Evolutionary conservation across 2,329 filamentous ascomycete species (phyloP).

Genomic region (Blumeria graminis): DNA sequence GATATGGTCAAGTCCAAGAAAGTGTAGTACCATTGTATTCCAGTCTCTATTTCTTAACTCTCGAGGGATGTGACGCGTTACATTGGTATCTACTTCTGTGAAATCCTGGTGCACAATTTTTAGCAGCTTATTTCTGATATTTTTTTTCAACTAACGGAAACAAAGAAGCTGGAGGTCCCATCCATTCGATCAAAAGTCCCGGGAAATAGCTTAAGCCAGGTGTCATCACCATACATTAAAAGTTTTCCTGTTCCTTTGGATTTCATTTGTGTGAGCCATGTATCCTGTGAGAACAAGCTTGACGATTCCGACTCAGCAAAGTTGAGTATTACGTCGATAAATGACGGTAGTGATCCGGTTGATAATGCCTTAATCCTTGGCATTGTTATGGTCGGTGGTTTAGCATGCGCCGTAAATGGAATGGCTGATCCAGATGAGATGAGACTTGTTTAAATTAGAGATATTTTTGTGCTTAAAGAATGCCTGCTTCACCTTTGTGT

Average conservation of each 20-base stretch:
- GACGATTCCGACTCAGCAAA: conserved; percentile 87
- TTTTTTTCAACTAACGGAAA: conserved; percentile 42
- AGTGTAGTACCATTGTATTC: conserved; percentile 86
- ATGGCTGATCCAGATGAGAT: conserved; percentile 50
- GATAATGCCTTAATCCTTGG: conserved; percentile 92
- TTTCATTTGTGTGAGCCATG: conserved; percentile 86
- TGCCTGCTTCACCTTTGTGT: conserved; percentile 52
- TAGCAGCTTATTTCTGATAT: conserved; percentile 10
- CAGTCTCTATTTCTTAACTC: conserved; percentile 64
- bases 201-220: conserved; percentile 92
- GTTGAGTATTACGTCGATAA: conserved; percentile 89
- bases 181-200: conserved; percentile 67
- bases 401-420: conserved; percentile 85
- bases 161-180: conserved; percentile 94
- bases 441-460: conserved; percentile 7
- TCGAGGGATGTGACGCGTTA: conserved; percentile 63
- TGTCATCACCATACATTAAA: conserved; percentile 93
- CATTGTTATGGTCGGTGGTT: conserved; percentile 97
- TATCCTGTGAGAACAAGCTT: conserved; percentile 69
- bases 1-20: conserved; percentile 88
- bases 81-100: conserved; percentile 91
- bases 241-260: conserved; percentile 47
- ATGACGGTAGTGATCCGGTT: conserved; percentile 92
- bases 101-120: conserved; percentile 43
- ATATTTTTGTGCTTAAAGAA: neutral